Evolutionary conservation across 106 monocot genomes (phyloP), one percentile per base, ranked within the genome.

Genomic region (Amphibolis antarctica): DNA sequence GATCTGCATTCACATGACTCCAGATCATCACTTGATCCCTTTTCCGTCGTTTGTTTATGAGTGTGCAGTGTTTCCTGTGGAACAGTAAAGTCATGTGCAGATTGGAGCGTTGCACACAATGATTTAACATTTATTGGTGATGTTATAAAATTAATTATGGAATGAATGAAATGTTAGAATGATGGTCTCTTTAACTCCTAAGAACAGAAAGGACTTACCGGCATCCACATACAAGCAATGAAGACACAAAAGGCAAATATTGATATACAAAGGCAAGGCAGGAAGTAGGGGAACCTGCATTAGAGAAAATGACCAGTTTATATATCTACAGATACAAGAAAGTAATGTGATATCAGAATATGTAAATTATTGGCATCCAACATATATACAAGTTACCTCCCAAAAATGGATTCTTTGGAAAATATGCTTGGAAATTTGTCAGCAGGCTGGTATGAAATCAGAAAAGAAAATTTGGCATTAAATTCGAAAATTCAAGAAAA

Each of bases 61-160:
- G 55, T 79, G 52, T 88, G 88, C 44, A 88, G 71, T 68, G 84
- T 84, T 77, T 88, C 88, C 84, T 85, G 44, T 26, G 66, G 49
- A 44, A 58, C 15, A 10, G 1, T 27, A 59, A 15, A 31, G 18
- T 27, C 1, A n/a, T 4, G 24, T 55, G 27, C 12, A 55, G 21
- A 55, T 23, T n/a, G n/a, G n/a, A n/a, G n/a, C 6, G 9, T 53
- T 53, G 18, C 1, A 55, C 12, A 12, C 25, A n/a, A 10, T 55
- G 21, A 25, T 10, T 7, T 25, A 22, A 55, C 13, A 55, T 19
- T 21, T 25, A 27, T 22, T 27, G 25, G 25, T 27, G 9, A 22
- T 24, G 25, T 25, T 55, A 24, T 24, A 55, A 5, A 36, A 36
- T n/a, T n/a, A 36, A 36, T 2, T 36, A 36, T 36, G 36, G 36